These are phyloP conservation scores for Atalantia buxifolia DNA, from an alignment of 345 rosid genomes.

Conservation along the genomic window DNA sequence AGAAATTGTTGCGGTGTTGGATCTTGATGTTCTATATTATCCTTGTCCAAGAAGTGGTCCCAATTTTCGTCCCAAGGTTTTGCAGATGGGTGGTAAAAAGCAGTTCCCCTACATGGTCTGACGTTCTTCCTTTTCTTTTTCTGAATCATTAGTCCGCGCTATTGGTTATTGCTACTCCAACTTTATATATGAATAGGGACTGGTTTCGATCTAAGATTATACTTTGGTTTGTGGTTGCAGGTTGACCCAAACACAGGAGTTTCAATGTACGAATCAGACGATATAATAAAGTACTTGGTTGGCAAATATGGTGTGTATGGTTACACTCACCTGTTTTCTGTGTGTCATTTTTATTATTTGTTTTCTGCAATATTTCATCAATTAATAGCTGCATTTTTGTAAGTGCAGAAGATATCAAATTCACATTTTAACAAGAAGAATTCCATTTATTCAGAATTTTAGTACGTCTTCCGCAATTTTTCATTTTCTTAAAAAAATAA, in stretches of 20 bases:
- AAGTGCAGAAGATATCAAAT: neutral
- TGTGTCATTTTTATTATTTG: neutral
- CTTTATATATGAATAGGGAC: neutral
- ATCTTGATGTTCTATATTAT: slow-evolving; percentile 86
- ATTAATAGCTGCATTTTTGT: neutral
- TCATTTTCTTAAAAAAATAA: neutral
- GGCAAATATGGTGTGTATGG: slow-evolving; percentile 67
- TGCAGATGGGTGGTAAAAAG: slow-evolving; percentile 82
- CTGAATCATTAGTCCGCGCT: neutral
- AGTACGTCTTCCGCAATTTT: neutral
- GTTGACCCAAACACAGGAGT: slow-evolving; percentile 93
- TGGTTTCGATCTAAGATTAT: slow-evolving; percentile 7
- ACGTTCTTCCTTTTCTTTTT: slow-evolving; percentile 14
- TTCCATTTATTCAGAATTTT: neutral
- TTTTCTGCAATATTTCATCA: neutral
- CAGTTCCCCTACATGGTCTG: slow-evolving; percentile 97
- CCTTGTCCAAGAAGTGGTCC: slow-evolving; percentile 94
- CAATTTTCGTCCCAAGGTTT: slow-evolving; percentile 77
- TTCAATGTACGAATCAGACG: slow-evolving; percentile 93
- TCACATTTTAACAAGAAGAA: neutral
- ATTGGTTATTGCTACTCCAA: neutral
- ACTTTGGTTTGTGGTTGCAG: slow-evolving; percentile 35
- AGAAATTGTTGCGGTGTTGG: slow-evolving; percentile 85
- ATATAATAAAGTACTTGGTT: slow-evolving; percentile 75
- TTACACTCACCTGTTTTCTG: slow-evolving; percentile 1